phyloP scores from a whole-genome alignment of 257 asterid species.

The Datura wrightii region DNA sequence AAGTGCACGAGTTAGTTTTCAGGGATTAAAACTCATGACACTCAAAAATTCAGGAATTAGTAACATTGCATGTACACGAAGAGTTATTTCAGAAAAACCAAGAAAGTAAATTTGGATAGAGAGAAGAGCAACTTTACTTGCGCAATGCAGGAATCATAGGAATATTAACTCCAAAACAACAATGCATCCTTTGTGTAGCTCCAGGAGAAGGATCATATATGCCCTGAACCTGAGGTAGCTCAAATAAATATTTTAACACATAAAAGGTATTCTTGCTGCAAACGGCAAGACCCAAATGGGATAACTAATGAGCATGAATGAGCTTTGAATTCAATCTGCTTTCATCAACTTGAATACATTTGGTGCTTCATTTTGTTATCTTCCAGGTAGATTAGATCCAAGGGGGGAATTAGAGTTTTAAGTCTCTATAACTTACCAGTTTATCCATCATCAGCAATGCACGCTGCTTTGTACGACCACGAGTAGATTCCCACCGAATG shows the following conservation, averaged over 20 bases:
- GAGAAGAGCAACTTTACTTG: slow-evolving; percentile 54
- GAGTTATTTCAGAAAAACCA: slow-evolving; percentile 29
- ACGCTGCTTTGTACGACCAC: slow-evolving; percentile 91
- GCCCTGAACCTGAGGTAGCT: slow-evolving; percentile 61
- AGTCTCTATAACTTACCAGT: slow-evolving; percentile 51
- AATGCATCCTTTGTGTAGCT: slow-evolving; percentile 65
- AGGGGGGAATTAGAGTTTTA: not conserved
- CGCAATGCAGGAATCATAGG: slow-evolving; percentile 80
- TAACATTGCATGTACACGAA: not conserved
- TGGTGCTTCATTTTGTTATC: not conserved
- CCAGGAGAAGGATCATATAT: slow-evolving; percentile 58
- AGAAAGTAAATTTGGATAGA: slow-evolving; percentile 25
- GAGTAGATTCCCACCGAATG: slow-evolving; percentile 90
- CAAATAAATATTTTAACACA: slow-evolving; percentile 23
- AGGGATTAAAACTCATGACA: not conserved
- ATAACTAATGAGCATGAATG: not conserved
- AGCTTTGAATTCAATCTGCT: slow-evolving; percentile 15
- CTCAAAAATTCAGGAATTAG: not conserved
- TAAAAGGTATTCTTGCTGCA: not conserved
- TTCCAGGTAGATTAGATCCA: not conserved
- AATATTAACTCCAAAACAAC: slow-evolving; percentile 69
- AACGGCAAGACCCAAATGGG: slow-evolving; percentile 18
- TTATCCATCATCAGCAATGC: slow-evolving; percentile 85
- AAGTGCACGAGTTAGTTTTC: not conserved
- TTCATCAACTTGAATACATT: not conserved